These are phyloP conservation scores for Rosa lucieae DNA, from an alignment of 306 rosid species.

Conservation along the genomic window DNA sequence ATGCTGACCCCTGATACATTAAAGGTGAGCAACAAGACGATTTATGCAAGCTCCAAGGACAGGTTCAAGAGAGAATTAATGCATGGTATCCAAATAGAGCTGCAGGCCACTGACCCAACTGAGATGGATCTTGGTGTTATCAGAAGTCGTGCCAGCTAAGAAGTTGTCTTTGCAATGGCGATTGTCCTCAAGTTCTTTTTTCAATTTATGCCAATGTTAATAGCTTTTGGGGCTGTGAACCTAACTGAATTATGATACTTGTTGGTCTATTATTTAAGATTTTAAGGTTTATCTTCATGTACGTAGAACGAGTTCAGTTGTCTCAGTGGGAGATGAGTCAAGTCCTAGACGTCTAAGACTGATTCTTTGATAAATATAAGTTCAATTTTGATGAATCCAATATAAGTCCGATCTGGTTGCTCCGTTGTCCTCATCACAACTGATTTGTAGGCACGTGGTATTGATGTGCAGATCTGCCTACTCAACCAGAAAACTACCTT, in stretches of 20 bases:
- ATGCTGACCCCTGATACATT: conserved; percentile 13
- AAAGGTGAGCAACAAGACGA: conserved; percentile 60
- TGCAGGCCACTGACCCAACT: conserved; percentile 70
- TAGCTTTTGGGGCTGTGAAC: conserved; percentile 32
- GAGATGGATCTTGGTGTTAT: conserved; percentile 66
- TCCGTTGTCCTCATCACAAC: too few species aligned
- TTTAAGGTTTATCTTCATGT: conserved; percentile 12
- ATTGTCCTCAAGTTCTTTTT: conserved; percentile 1
- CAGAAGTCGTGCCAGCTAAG: conserved; percentile 57
- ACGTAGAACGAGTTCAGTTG: background rate
- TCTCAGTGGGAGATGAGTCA: background rate
- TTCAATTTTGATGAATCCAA: too few species aligned
- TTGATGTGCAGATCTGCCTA: too few species aligned
- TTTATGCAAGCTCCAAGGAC: conserved; percentile 69
- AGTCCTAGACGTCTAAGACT: background rate
- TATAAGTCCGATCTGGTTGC: too few species aligned
- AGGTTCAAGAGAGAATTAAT: conserved; percentile 58
- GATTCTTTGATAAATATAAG: too few species aligned
- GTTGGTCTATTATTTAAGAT: conserved; percentile 41
- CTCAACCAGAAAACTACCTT: too few species aligned
- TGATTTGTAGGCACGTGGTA: too few species aligned
- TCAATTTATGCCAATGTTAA: conserved; percentile 30
- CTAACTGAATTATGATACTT: conserved; percentile 24
- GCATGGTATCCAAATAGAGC: conserved; percentile 61
- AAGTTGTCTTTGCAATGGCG: background rate